phyloP scores from a whole-genome alignment of 768 basidiomycete species.

The Pulveroboletus sp. region DNA sequence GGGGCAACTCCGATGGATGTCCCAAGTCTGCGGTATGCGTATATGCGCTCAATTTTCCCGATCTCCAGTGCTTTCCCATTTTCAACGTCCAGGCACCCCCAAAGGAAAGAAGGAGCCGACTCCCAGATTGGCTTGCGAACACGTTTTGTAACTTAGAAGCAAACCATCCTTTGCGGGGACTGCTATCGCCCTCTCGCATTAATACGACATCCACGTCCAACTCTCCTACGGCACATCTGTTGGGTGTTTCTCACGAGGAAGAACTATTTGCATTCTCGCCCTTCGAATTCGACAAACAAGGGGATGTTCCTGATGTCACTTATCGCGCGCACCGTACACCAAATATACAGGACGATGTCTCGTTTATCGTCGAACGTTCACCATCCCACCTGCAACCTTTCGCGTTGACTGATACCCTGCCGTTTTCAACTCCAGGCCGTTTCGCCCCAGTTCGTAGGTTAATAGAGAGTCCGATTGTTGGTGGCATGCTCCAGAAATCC shows the following conservation, averaged over 20 bases:
- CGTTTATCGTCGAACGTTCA: background rate
- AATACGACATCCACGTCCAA: slow-evolving; percentile 1
- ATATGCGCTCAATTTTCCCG: slow-evolving; percentile 22
- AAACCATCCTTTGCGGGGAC: slow-evolving; percentile 31
- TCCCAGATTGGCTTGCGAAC: slow-evolving; percentile 54
- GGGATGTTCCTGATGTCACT: background rate
- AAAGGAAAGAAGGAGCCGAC: slow-evolving; percentile 23
- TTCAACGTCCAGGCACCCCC: slow-evolving; percentile 14
- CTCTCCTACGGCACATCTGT: slow-evolving; percentile 2
- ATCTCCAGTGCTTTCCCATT: slow-evolving; percentile 11
- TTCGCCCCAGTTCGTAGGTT: slow-evolving; percentile 12
- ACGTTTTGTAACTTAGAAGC: slow-evolving; percentile 45
- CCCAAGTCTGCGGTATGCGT: slow-evolving; percentile 24
- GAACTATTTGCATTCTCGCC: slow-evolving; percentile 29
- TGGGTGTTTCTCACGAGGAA: slow-evolving; percentile 11
- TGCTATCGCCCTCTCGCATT: slow-evolving; percentile 23
- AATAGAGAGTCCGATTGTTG: background rate
- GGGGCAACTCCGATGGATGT: slow-evolving; percentile 6
- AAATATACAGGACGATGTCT: background rate
- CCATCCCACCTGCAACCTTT: background rate
- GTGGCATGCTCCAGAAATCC: slow-evolving; percentile 1
- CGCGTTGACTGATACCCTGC: background rate
- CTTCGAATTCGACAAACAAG: slow-evolving; percentile 14
- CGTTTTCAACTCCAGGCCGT: slow-evolving; percentile 25
- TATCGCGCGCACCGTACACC: background rate